These are phyloP conservation scores for Penicillium crustosum DNA, from an alignment of 2,329 filamentous ascomycete species.

Conservation along the genomic window DNA sequence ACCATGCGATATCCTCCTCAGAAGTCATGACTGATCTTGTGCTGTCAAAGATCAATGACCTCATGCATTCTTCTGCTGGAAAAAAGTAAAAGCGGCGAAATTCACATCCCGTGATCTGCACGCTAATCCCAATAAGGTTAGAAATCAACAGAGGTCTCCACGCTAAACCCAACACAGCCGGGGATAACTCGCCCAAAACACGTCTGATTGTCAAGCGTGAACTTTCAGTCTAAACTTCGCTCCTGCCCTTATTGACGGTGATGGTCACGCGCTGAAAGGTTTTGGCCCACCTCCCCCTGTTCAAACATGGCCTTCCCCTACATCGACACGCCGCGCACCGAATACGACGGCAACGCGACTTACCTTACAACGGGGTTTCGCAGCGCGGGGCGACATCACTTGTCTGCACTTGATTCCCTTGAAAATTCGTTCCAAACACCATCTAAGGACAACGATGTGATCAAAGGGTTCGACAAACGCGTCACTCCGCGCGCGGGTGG, in stretches of 20 bases:
- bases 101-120: conserved; percentile 20
- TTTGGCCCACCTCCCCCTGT: conserved; percentile 11
- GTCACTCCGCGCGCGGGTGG: conserved; percentile 74
- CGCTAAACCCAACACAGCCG: conserved; percentile 17
- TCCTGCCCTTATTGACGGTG: conserved; percentile 14
- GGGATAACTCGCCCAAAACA: conserved; percentile 36
- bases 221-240: not conserved
- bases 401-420: conserved; percentile 69
- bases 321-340: conserved; percentile 81
- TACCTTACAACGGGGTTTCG: conserved; percentile 69
- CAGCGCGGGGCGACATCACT: conserved; percentile 42
- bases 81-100: conserved; percentile 27
- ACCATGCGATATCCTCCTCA: conserved; percentile 63
- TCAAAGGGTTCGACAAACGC: conserved; percentile 70
- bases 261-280: conserved; percentile 32
- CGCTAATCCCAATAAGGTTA: conserved; percentile 38
- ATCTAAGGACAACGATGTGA: conserved; percentile 71
- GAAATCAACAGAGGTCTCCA: conserved; percentile 42
- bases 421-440: conserved; percentile 85
- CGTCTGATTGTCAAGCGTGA: conserved; percentile 20
- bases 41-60: conserved; percentile 31
- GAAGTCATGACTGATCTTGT: conserved; percentile 39
- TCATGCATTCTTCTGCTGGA: conserved; percentile 30
- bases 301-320: conserved; percentile 64
- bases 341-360: conserved; percentile 77